Evolutionary conservation across 139 green algal species (phyloP), one percentile per base, ranked within the genome.

Genomic region (Coccomyxa sp.): DNA sequence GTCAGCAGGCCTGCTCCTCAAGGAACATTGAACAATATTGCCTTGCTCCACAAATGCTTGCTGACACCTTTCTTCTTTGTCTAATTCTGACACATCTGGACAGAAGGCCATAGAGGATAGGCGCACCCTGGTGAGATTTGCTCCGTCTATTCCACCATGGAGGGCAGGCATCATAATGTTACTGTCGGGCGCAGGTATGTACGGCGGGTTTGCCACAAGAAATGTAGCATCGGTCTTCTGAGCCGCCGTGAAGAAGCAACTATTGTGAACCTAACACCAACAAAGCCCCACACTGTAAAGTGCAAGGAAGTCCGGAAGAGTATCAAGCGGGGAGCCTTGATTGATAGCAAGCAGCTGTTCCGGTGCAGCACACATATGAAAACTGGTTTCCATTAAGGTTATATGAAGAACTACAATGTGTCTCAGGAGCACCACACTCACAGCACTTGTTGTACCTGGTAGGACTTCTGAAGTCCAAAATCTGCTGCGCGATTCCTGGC

Each of bases 101-200:
- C n/a, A n/a, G n/a, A n/a, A n/a, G n/a, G n/a, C n/a, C n/a, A n/a
- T n/a, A n/a, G n/a, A 71, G 18, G 10, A 71, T 25, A 71, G 18
- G 63, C 9, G 18, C 57, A 86, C 83, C 79, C 83, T 80, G 0
- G 89, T 93, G 10, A 92, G 75, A 31, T 77, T 79, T 0, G 86
- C 82, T 14, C 90, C 90, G 59, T 93, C 90, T 11, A 28, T 14
- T 59, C 88, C 90, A 12, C 90, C 90, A 67, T 83, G 81, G 63
- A 93, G 86, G 76, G 78, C 88, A 1, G 90, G 90, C 87, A 92
- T 91, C 38, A 93, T 81, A 28, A 93, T 85, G 59, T 90, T 27
- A 27, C 82, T 59, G 31, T 85, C 87, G 58, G 80, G 84, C 0
- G 88, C 87, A 10, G 90, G 87, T 3, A 93, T 79, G 79, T 93